Evolutionary conservation across 805 yeast genomes (phyloP), one percentile per base, ranked within the genome.

Genomic region (Candida corydali): DNA sequence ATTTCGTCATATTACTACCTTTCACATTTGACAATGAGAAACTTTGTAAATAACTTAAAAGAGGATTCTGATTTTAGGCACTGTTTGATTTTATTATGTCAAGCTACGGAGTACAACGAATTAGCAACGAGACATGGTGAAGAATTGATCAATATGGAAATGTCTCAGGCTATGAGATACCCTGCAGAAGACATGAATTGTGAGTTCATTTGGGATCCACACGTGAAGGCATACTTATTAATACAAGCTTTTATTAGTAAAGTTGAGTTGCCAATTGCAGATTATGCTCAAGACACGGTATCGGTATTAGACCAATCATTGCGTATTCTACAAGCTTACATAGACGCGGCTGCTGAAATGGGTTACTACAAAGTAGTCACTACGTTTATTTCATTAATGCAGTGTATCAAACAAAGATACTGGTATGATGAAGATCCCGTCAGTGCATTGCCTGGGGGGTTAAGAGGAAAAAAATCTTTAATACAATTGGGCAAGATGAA

Each of bases 251-350:
- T 71, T 48, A 76, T 85, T 73, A 64, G 76, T 25, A 63, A 88
- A 32, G 65, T 78, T 5, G 93, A 86, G 41, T 65, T 93, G 32
- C 98, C 98, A 2, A 86, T 93, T 51, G 94, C 95, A 0, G 99
- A 93, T 67, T 93, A 93, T 55, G 70, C 83, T 8, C 98, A 91
- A 54, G 98, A 93, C 59, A 88, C 96, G 0, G 78, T 88, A 10
- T 81, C 97, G 0, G 95, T 93, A 8, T 65, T 93, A 39, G 99
- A 94, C 53, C 98, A 93, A 63, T 79, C 95, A 6, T 67, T 93
- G 52, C 95, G 98, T 75, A 82, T 93, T 44, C 62, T 89, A 37
- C 98, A 93, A 55, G 97, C 98, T 0, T 82, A 76, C 47, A 81
- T 91, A 41, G 99, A 93, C 60, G 86, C 86, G 15, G 80, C 93